Percentiles rank a stretch among this genome's conserved stretches.
Conservation (phyloP, 345 rosid genomes). For the Ceriops tagal region DNA sequence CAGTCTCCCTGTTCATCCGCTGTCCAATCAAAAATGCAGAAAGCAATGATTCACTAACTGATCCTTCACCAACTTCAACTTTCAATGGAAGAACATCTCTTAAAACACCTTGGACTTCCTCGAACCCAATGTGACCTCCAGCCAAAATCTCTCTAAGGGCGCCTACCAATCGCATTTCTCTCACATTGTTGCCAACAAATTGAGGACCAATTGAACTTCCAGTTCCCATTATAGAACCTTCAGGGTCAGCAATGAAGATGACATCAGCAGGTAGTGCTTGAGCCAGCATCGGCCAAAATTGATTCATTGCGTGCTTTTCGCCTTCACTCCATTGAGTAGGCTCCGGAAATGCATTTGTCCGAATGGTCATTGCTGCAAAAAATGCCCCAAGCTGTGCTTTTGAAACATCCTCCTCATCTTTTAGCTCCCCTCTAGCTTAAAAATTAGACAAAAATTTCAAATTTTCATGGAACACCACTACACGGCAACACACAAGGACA, state of each 20-base stretch:
- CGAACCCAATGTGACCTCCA: conserved; percentile 93
- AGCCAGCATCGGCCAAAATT: conserved; percentile 71
- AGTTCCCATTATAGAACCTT: conserved; percentile 74
- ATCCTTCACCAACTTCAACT: conserved; percentile 34
- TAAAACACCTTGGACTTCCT: conserved; percentile 86
- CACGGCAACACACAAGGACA: background rate
- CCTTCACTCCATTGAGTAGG: conserved; percentile 97
- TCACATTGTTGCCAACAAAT: conserved; percentile 58
- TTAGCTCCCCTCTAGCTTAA: conserved; percentile 69
- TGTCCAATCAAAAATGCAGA: conserved; percentile 96
- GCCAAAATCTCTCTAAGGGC: conserved; percentile 90
- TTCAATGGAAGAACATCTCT: conserved; percentile 79
- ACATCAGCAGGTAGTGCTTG: conserved; percentile 77
- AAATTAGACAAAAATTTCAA: conserved; percentile 11
- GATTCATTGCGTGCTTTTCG: conserved; percentile 66
- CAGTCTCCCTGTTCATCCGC: conserved; percentile 95
- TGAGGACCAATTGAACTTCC: conserved; percentile 76
- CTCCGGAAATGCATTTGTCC: conserved; percentile 85
- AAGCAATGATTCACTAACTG: conserved; percentile 83
- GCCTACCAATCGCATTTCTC: conserved; percentile 95
- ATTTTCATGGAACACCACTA: no score
- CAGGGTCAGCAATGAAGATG: conserved; percentile 91
- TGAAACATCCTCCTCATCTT: conserved; percentile 70
- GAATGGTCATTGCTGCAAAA: conserved; percentile 93
- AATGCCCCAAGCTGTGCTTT: conserved; percentile 91